Conservation (phyloP, 805 yeast species). For the Jamesozyma gamospora region DNA sequence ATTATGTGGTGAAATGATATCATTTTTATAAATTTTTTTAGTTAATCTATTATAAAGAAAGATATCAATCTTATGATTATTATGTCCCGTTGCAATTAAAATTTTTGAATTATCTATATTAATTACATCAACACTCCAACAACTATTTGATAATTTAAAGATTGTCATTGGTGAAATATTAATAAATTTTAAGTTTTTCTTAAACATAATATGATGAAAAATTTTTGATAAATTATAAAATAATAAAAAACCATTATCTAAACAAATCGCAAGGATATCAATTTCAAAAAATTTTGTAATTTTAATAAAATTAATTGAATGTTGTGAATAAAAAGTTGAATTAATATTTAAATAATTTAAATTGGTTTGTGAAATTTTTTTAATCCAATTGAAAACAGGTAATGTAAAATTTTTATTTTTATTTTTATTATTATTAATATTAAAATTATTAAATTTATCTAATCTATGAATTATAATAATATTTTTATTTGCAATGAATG, state of each 20-base stretch:
- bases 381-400: conserved; percentile 2
- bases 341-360: background rate
- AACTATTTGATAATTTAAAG: conserved; percentile 10
- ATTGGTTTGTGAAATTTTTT: background rate
- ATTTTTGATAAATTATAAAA: conserved; percentile 27
- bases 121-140: conserved; percentile 20
- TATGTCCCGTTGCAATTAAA: conserved; percentile 17
- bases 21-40: background rate
- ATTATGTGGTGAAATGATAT: conserved; percentile 11
- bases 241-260: conserved; percentile 46
- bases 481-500: conserved; percentile 6
- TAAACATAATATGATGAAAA: background rate
- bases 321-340: conserved; percentile 13
- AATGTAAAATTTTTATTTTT: background rate
- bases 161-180: conserved; percentile 5
- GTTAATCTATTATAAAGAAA: conserved; percentile 6
- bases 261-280: conserved; percentile 39
- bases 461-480: conserved; percentile 8
- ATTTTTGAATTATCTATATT: conserved; percentile 1
- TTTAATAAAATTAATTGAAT: conserved; percentile 44
- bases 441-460: conserved; percentile 1
- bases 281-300: conserved; percentile 29
- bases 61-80: conserved; percentile 14
- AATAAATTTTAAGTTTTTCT: background rate
- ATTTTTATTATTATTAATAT: background rate